phyloP scores from a whole-genome alignment of 257 asterid genomes.

The Hygrophila difformis region DNA sequence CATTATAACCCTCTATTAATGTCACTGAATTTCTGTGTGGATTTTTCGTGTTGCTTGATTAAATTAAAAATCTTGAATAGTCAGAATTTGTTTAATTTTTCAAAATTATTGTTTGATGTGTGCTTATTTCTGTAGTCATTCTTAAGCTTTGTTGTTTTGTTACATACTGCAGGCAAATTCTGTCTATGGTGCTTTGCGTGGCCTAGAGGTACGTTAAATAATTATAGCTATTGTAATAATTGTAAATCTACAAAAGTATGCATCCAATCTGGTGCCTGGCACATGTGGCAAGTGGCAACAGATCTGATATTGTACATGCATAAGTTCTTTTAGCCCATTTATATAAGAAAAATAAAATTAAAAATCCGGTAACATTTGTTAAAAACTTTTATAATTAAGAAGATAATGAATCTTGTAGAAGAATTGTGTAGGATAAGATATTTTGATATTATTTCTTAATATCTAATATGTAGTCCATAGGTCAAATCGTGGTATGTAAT shows the following conservation, averaged over 20 bases:
- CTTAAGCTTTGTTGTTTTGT: constrained; percentile 19
- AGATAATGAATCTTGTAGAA: too few species aligned
- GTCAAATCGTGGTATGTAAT: too few species aligned
- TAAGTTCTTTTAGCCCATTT: too few species aligned
- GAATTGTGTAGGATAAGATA: too few species aligned
- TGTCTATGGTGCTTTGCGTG: constrained; percentile 78
- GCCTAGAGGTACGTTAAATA: constrained; percentile 65
- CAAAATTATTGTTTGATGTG: not conserved
- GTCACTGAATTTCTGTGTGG: too few species aligned
- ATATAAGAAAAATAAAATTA: too few species aligned
- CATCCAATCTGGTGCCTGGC: constrained; percentile 3
- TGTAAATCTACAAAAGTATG: constrained; percentile 16
- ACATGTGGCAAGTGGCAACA: constrained; percentile 9
- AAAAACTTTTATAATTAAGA: too few species aligned
- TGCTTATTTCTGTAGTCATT: constrained; percentile 9
- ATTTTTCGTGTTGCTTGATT: constrained; percentile 1
- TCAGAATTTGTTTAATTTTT: constrained; percentile 3
- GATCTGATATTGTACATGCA: constrained; percentile 6
- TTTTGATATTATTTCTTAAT: too few species aligned
- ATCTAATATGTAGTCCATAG: too few species aligned
- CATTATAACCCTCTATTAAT: too few species aligned
- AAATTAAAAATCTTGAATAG: not conserved
- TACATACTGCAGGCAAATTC: constrained; percentile 65
- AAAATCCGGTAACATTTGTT: too few species aligned
- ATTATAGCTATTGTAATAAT: too few species aligned